Base-by-base conservation (phyloP, 2,329 filamentous ascomycete genomes). In the Pseudocercospora fuligena region DNA sequence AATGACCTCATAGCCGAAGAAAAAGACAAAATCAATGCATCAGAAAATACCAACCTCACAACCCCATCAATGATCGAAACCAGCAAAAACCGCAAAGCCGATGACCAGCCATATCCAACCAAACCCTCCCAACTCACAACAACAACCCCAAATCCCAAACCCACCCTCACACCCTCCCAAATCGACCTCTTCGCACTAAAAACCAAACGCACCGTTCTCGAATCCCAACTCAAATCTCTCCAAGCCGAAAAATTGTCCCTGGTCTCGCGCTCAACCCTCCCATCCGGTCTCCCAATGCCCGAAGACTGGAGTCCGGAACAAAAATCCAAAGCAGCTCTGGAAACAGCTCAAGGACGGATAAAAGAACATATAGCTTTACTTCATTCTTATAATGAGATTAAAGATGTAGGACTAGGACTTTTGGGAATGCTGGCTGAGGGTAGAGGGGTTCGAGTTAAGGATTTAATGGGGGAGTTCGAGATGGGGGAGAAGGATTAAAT, bases 371-470 rank as follows among this genome's bases (percentile, higher is more conserved):
- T 92, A 73, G 83, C 83, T 66, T 80, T 89, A 3, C 80, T 92
- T 33, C 89, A 91, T 70, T 81, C 86, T 65, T 92, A 92, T 78
- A 92, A 92, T 72, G 89, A 91, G 76, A 87, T 91, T 72, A 88
- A 89, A 69, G 90, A 92, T 76, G 81, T 90, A 7, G 89, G 86
- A 0, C 85, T 88, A 73, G 89, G 88, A 0, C 74, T 92, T 31
- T 84, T 91, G 78, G 88, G 88, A 0, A 78, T 92, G 72, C 87
- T 92, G 75, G 89, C 90, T 3, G 89, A 92, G 66, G 82, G 85
- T 67, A 80, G 88, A 49, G 88, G 88, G 8, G 82, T 87, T 53
- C 80, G 86, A 64, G 82, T 87, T 61, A 75, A 79, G 60, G 79
- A 82, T 33, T 78, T 86, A 12, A 82, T 83, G 74, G 80, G 81